Base-by-base conservation (phyloP, 2,329 filamentous ascomycete genomes). In the Xylaria sp. region DNA sequence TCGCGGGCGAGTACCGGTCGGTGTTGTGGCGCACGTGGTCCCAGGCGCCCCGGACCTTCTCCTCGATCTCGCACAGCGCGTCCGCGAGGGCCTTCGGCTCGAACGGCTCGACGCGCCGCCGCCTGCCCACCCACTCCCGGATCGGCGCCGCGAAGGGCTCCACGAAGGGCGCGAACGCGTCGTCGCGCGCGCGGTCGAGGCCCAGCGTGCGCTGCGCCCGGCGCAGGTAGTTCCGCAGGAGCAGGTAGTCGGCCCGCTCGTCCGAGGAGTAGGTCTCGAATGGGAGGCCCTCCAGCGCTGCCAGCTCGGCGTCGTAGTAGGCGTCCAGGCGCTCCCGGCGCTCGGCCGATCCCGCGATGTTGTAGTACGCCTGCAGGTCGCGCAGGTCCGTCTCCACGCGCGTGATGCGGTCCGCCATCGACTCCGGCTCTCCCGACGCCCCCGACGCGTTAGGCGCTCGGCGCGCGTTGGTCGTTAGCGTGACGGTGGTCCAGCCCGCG, bases 321-420 rank as follows among this genome's bases (percentile, higher is more conserved):
- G 63, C 54, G 1, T 69, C 55, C 0, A 84, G 61, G 1, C 74
- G 72, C 4, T 66, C 44, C 44, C 71, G 69, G 0, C 80, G 73
- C 1, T 63, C 66, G 0, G 69, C 60, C 0, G 81, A 82, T 38
- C 77, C 72, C 0, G 67, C 66, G 54, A 83, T 74, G 46, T 75
- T 77, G 67, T 82, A 81, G 61, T 80, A 83, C 1, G 64, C 66
- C 7, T 74, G 64, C 2, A 84, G 67, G n/a, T 81, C 76, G 7
- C 67, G 56, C 2, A 81, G 55, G 51, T 84, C 81, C 29, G 70
- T 68, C 2, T 63, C 65, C 3, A 82, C 70, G 7, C 77, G 74
- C 8, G 71, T 64, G 13, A 82, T 74, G 19, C 75, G 72, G 39
- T 78, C 73, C 34, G 66, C 62, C 46, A 66, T 66, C 3, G 51